Evolutionary conservation across 2,329 filamentous ascomycete genomes (phyloP).

Genomic region (Aspergillus sp.): DNA sequence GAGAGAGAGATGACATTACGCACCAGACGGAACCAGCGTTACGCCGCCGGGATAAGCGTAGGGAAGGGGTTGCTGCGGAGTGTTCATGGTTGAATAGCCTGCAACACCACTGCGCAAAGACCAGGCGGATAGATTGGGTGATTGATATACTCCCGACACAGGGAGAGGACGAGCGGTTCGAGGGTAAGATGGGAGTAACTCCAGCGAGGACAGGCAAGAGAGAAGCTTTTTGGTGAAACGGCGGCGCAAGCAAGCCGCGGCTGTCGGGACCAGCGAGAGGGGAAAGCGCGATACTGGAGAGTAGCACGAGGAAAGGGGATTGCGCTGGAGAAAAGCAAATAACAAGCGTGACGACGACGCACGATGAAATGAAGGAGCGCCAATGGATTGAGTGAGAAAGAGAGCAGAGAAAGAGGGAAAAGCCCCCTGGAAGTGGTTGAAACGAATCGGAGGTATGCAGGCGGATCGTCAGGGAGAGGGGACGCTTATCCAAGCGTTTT

Average conservation of each 20-base stretch:
- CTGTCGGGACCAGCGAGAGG: neutral
- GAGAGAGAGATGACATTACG: conserved; percentile 16
- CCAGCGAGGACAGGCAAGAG: conserved; percentile 7
- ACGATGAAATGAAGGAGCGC: neutral
- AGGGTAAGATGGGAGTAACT: too few species aligned
- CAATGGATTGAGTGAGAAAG: conserved; percentile 14
- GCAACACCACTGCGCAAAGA: conserved; percentile 13
- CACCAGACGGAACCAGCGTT: conserved; percentile 27
- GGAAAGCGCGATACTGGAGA: conserved; percentile 3
- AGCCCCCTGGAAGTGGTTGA: conserved; percentile 3
- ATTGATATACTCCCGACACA: neutral
- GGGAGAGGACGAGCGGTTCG: conserved; percentile 6
- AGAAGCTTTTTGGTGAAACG: conserved; percentile 3
- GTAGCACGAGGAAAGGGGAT: conserved; percentile 5
- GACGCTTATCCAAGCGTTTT: neutral
- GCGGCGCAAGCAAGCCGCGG: neutral
- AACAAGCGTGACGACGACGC: neutral
- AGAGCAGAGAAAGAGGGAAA: conserved; percentile 3
- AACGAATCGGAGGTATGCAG: neutral
- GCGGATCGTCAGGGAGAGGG: conserved; percentile 5
- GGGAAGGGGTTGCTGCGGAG: conserved; percentile 21
- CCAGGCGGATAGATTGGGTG: conserved; percentile 2
- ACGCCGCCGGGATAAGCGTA: conserved; percentile 29
- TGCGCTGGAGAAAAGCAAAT: neutral
- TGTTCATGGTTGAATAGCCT: conserved; percentile 21